Percentiles rank a stretch among this genome's conserved stretches.
Evolutionary conservation across 192 early-diverging fungal species (phyloP).

Genomic region (Glomus cerebriforme): DNA sequence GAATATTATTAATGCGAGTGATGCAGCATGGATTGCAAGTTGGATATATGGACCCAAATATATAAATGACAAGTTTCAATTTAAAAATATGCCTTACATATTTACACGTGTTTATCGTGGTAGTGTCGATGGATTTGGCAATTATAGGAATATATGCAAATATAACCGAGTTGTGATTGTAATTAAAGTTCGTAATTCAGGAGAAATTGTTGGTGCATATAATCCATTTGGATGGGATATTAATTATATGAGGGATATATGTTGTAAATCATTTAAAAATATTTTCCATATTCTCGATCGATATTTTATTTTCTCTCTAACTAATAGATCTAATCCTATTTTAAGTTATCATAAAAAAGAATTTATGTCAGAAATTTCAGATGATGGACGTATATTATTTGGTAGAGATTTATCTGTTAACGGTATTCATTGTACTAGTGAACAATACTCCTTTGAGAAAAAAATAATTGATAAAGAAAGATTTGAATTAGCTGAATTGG

Average conservation of each 20-base stretch:
- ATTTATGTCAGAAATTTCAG: neutral
- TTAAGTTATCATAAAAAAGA: neutral
- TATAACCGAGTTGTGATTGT: no score
- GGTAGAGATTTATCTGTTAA: neutral
- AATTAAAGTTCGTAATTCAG: no score
- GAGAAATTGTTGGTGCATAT: no score
- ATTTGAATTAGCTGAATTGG: neutral
- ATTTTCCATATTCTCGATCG: neutral
- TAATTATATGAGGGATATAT: neutral
- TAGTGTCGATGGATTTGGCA: no score
- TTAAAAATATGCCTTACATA: no score
- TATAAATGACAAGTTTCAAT: no score
- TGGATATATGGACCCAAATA: no score
- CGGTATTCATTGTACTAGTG: neutral
- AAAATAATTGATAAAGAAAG: neutral
- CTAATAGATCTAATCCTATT: neutral
- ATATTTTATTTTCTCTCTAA: neutral
- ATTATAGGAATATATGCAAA: no score
- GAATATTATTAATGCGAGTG: no score
- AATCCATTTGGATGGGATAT: no score
- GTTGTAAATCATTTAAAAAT: neutral
- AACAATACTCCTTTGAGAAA: neutral
- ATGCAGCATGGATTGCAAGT: no score
- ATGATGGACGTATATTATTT: neutral
- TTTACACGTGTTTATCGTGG: no score